Base-by-base conservation (phyloP, 2,329 filamentous ascomycete genomes). In the Aureobasidium pullulans region DNA sequence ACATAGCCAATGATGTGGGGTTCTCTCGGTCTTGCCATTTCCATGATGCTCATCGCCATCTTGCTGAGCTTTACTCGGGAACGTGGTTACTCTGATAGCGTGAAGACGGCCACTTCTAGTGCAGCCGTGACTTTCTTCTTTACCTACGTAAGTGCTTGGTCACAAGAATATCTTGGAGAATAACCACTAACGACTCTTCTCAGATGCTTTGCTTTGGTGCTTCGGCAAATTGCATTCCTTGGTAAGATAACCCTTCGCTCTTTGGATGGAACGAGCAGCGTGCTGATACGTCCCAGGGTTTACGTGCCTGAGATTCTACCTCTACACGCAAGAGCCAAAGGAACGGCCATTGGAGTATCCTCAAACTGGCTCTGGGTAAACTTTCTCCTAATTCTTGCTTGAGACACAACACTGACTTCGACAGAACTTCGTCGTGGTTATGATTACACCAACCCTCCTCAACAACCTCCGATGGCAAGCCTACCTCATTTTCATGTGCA, bases 41-140 rank as follows among this genome's bases (percentile, higher is more conserved):
- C 71, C 6, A 71, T 72, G 75, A 73, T 77, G 67, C 62, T 71
- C 60, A 67, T 71, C 10, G 64, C 73, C 0, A 67, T 76, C 23
- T 64, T 76, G 34, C 71, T 79, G 32, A 77, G 75, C 49, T 78
- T 79, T 68, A 71, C 74, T 6, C 60, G 58, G 7, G 62, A 63
- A 4, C 64, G 66, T 4, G 63, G 66, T 5, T 68, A 66, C 19
- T 68, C 72, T 57, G 66, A 69, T 5, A 59, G 63, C 4, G 60
- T 74, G 5, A 68, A 73, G 23, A 73, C 74, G 40, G 65, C 69
- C 7, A 79, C 77, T 7, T 70, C 76, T 0, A 72, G 72, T 15
- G 78, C 76, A 0, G 77, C 76, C 36, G 74, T 80, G 13, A 72
- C 77, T 2, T 80, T 80, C 66, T 79, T 79, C 69, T 79, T 80